phyloP scores from a whole-genome alignment of 148 eudicot species.

The Rhododendron molle region DNA sequence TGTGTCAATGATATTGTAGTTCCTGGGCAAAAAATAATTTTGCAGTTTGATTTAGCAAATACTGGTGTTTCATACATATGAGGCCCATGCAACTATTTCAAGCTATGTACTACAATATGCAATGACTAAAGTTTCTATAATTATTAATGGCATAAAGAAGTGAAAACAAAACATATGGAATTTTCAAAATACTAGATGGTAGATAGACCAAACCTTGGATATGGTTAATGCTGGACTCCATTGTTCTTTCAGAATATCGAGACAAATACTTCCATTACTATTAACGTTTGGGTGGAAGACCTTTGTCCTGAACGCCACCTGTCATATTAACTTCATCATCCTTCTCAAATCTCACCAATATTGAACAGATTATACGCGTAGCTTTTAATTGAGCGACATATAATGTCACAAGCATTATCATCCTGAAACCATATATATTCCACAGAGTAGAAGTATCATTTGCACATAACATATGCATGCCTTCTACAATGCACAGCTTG shows the following conservation, averaged over 20 bases:
- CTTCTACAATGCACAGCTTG: neutral
- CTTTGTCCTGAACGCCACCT: slow-evolving; percentile 19
- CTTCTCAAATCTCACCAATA: neutral
- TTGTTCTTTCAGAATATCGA: slow-evolving; percentile 20
- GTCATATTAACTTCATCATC: neutral
- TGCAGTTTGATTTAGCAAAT: neutral
- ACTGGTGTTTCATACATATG: neutral
- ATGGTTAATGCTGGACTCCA: slow-evolving; percentile 22
- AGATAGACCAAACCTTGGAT: slow-evolving; percentile 15
- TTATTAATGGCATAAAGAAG: neutral
- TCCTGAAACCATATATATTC: neutral
- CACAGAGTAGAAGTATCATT: neutral
- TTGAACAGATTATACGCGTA: neutral
- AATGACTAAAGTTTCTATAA: neutral
- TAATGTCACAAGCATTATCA: neutral
- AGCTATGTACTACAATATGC: neutral
- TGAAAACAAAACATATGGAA: neutral
- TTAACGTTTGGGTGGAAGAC: slow-evolving; percentile 20
- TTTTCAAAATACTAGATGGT: neutral
- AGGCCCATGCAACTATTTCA: neutral
- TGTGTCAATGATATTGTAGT: neutral
- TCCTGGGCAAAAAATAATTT: neutral
- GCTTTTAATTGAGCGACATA: neutral
- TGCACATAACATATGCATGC: neutral
- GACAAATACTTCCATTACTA: slow-evolving; percentile 19